Percentiles rank a stretch among this genome's conserved stretches.
Evolutionary conservation across 257 asterid genomes (phyloP).

Genomic region (Verbascum thapsus): DNA sequence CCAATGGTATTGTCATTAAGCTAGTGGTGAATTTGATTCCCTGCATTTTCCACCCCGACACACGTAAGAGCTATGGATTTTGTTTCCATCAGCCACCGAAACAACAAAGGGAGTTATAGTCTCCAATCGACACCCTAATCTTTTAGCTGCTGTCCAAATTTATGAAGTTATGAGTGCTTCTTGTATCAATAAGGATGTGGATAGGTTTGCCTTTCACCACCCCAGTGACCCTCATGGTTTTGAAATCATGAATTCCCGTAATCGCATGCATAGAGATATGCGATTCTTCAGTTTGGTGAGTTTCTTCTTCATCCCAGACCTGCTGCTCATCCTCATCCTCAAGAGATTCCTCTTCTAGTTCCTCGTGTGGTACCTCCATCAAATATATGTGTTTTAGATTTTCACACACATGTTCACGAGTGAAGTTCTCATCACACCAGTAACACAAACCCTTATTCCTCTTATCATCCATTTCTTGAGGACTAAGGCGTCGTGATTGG

Average conservation of each 20-base stretch:
- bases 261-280: not conserved
- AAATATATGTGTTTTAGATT: not conserved
- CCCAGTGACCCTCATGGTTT: too few species aligned
- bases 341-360: not conserved
- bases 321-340: not conserved
- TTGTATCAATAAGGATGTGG: too few species aligned
- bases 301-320: not conserved
- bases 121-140: not conserved
- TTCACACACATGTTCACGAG: not conserved
- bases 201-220: too few species aligned
- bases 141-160: not conserved
- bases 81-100: not conserved
- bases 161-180: too few species aligned
- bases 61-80: not conserved
- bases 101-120: not conserved
- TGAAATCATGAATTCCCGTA: not conserved
- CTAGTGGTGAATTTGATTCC: not conserved
- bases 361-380: not conserved
- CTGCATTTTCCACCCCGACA: not conserved
- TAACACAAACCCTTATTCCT: too few species aligned
- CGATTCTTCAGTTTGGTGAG: too few species aligned
- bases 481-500: too few species aligned
- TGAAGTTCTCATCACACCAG: not conserved
- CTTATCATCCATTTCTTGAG: too few species aligned
- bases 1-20: not conserved